Percentiles rank a stretch among this genome's conserved stretches.
Conservation (phyloP, 495 filamentous ascomycete species). For the Choiromyces venosus region DNA sequence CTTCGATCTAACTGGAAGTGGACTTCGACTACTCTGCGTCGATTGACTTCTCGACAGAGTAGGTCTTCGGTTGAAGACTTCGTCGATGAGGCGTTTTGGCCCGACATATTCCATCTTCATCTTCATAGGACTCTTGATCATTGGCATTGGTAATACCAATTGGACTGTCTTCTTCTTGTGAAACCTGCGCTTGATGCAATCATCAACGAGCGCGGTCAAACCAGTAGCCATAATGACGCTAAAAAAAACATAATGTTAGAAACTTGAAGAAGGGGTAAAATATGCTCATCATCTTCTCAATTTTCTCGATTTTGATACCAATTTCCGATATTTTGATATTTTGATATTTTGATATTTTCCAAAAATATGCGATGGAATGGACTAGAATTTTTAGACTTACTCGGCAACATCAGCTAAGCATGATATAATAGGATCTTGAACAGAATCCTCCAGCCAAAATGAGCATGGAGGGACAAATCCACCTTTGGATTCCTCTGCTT, state of each 20-base stretch:
- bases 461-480: constrained; percentile 89
- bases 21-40: constrained; percentile 44
- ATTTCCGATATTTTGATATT: too few relatives aligned
- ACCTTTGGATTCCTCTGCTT: constrained; percentile 70
- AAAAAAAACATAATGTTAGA: constrained; percentile 26
- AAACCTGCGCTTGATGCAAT: constrained; percentile 79
- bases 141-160: constrained; percentile 52
- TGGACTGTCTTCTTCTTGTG: constrained; percentile 59
- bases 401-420: constrained; percentile 75
- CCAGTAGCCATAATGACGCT: constrained; percentile 89
- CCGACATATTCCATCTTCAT: constrained; percentile 62
- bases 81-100: constrained; percentile 69
- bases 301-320: not conserved
- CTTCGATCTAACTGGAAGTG: constrained; percentile 43
- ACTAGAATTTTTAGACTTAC: constrained; percentile 59
- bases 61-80: constrained; percentile 65
- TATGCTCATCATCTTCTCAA: constrained; percentile 17
- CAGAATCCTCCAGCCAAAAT: constrained; percentile 73
- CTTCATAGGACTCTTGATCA: constrained; percentile 55
- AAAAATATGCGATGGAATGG: constrained; percentile 21
- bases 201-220: constrained; percentile 82
- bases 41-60: constrained; percentile 41
- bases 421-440: constrained; percentile 36
- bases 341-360: constrained; percentile 13
- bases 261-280: not conserved